Evolutionary conservation across 352 stramenopile genomes (phyloP), one percentile per base, ranked within the genome.

Genomic region (Pythium rhizo-oryzae): DNA sequence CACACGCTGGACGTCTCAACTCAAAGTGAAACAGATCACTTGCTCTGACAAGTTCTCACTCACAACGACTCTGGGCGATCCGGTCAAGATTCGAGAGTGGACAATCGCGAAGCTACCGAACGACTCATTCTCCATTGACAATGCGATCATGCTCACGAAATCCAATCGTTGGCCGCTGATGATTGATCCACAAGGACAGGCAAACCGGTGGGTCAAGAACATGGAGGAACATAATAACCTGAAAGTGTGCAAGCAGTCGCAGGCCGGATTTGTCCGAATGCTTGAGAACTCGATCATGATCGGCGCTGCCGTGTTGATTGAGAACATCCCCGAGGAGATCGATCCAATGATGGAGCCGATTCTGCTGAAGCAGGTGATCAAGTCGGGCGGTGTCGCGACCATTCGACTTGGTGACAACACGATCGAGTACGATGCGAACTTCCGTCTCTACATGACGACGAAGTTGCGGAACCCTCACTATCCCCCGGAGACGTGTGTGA

Each of bases 241-340:
- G 24, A 98, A 98, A 64, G 92, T 98, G 18, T 89, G 98, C 19
- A 98, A 98, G 62, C 91, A 97, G 63, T 97, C 88, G 1, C 92
- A 98, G 65, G 78, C 86, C 1, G 93, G 93, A 7, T 99, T 99
- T 64, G 89, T 98, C 41, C 89, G 96, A 0, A 98, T 94, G 75
- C 79, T 99, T 12, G 96, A 99, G 78, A 98, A 98, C 69, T 96
- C 89, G 21, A 94, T 99, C 59, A 94, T 97, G 77, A 97, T 98
- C 56, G 96, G 96, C 18, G 88, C 84, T 2, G 92, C 93, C 0
- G 89, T 99, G 35, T 67, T 99, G 1, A 89, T 99, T 18, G 96
- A 99, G 66, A 98, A 98, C 66, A 85, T 99, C 9, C 81, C 89
- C 0, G 95, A 99, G 67, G 91, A 91, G 43, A 85, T 99, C 35